These are phyloP conservation scores for Verticillium isaacii DNA, from an alignment of 2,329 filamentous ascomycete species.

Conservation along the genomic window DNA sequence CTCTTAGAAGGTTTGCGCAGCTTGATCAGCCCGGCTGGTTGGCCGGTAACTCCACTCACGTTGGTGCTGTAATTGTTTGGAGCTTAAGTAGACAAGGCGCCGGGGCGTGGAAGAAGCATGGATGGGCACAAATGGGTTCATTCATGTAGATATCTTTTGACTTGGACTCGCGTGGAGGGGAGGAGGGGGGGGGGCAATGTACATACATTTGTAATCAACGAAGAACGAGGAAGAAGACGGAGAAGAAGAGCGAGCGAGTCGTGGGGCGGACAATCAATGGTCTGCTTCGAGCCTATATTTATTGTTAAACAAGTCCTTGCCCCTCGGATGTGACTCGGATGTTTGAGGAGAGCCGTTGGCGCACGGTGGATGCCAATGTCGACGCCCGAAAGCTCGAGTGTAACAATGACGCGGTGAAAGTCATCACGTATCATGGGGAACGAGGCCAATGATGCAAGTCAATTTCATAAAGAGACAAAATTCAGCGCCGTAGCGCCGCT, in stretches of 20 bases:
- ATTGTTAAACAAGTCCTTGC: not conserved
- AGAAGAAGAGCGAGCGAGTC: not conserved
- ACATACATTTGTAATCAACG: constrained; percentile 11
- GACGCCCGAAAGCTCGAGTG: no score
- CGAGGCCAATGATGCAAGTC: not conserved
- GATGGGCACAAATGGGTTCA: not conserved
- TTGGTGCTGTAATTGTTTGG: not conserved
- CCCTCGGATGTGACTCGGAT: not conserved
- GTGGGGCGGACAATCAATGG: not conserved
- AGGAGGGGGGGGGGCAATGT: not conserved
- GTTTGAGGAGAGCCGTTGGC: no score
- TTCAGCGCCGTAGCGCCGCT: not conserved
- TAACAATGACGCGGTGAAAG: no score
- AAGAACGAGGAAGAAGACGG: constrained; percentile 4
- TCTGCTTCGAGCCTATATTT: not conserved
- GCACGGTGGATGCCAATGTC: not conserved
- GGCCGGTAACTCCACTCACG: not conserved
- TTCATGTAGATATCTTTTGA: not conserved
- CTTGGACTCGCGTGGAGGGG: not conserved
- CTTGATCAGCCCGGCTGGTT: not conserved
- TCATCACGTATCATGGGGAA: no score
- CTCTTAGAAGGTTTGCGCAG: constrained; percentile 39
- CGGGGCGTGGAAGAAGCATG: not conserved
- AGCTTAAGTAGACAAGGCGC: not conserved
- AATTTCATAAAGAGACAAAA: not conserved